A percentile compares a stretch with the other conserved stretches of the same genome.
These are phyloP conservation scores for Brassica cretica DNA, from an alignment of 345 rosid species.

Conservation along the genomic window DNA sequence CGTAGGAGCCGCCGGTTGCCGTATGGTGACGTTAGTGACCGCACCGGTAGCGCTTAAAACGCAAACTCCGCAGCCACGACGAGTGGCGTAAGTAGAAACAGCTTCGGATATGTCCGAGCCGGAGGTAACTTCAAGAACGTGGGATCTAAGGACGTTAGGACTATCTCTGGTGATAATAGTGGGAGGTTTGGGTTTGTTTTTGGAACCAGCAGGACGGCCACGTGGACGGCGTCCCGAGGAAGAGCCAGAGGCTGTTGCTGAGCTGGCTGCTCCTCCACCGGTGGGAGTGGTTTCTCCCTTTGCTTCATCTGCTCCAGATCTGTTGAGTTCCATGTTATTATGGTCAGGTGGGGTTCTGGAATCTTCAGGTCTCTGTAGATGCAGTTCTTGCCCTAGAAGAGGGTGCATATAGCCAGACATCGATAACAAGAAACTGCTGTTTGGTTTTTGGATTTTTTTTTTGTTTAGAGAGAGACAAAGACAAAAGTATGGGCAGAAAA, in stretches of 20 bases:
- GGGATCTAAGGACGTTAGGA: conserved; percentile 67
- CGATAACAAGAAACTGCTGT: conserved; percentile 19
- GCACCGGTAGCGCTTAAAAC: conserved; percentile 63
- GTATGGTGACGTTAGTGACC: conserved; percentile 61
- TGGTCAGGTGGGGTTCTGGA: conserved; percentile 32
- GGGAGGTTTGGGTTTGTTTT: conserved; percentile 71
- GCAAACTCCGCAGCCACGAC: conserved; percentile 69
- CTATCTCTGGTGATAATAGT: conserved; percentile 64
- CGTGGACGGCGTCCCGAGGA: conserved; percentile 60
- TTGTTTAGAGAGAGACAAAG: conserved; percentile 25
- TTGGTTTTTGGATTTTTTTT: conserved; percentile 11
- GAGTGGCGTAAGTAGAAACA: conserved; percentile 53
- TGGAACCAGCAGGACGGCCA: conserved; percentile 75
- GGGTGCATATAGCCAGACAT: conserved; percentile 60
- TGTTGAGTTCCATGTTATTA: conserved; percentile 44
- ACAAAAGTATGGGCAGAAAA: conserved; percentile 31
- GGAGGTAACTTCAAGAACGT: conserved; percentile 59
- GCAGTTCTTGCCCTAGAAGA: conserved; percentile 50
- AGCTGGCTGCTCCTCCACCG: conserved; percentile 34
- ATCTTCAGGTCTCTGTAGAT: conserved; percentile 44
- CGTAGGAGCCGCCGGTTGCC: conserved; percentile 53
- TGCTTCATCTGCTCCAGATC: conserved; percentile 46
- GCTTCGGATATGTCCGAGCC: conserved; percentile 63
- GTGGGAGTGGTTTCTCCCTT: conserved; percentile 36
- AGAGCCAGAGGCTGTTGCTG: conserved; percentile 38